Conservation (phyloP, 495 filamentous ascomycete genomes). For the Tuber brumale region DNA sequence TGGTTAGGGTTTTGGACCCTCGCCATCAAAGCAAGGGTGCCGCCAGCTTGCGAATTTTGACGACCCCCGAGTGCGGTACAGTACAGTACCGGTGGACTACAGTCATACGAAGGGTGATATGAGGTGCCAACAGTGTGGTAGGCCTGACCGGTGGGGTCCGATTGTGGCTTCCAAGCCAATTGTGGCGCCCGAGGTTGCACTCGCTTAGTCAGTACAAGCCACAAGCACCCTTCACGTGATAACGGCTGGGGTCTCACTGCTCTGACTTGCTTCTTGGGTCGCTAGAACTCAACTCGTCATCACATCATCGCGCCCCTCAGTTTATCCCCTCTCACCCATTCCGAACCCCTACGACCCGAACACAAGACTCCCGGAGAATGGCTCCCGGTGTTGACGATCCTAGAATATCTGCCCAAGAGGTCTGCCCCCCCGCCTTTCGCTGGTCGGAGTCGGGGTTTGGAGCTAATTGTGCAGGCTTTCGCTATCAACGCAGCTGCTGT, state of each 20-base stretch:
- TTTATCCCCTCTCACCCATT: background rate
- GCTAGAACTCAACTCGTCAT: constrained; percentile 12
- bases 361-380: constrained; percentile 19
- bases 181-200: background rate
- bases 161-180: background rate
- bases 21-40: too few relatives aligned
- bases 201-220: constrained; percentile 13
- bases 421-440: constrained; percentile 13
- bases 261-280: background rate
- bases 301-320: constrained; percentile 26
- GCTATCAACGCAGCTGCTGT: constrained; percentile 41
- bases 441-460: constrained; percentile 19
- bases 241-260: constrained; percentile 22
- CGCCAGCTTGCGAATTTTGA: too few relatives aligned
- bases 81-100: too few relatives aligned
- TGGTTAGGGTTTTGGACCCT: too few relatives aligned
- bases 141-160: constrained; percentile 4
- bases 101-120: too few relatives aligned
- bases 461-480: constrained; percentile 31
- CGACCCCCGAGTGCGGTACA: too few relatives aligned
- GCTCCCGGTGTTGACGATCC: constrained; percentile 22
- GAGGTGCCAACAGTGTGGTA: constrained; percentile 5
- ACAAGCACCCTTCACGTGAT: constrained; percentile 22
- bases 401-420: constrained; percentile 38
- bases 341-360: background rate